Evolutionary conservation across 1,139 yeast species (phyloP).

Genomic region (Saccharomyces hybrid): DNA sequence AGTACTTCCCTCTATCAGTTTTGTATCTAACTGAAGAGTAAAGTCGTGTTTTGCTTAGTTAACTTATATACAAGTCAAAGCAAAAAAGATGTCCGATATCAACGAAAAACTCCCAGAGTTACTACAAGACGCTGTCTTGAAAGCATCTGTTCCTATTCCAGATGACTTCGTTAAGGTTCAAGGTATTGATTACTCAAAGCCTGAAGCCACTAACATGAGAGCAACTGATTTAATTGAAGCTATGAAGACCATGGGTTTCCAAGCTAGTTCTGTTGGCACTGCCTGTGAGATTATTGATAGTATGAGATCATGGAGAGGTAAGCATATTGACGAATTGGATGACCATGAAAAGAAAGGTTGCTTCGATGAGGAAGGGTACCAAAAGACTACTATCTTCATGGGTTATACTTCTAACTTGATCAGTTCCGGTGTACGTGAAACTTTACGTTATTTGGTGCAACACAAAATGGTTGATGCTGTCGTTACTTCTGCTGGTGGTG

Average conservation of each 20-base stretch:
- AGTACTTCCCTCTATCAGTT: background rate
- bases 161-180: slow-evolving; percentile 65
- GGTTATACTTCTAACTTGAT: slow-evolving; percentile 97
- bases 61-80: background rate
- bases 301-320: slow-evolving; percentile 91
- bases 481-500: slow-evolving; percentile 95
- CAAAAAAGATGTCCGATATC: slow-evolving; percentile 8
- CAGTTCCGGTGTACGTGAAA: slow-evolving; percentile 88
- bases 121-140: slow-evolving; percentile 83
- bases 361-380: slow-evolving; percentile 73
- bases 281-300: slow-evolving; percentile 88
- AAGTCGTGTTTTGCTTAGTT: background rate
- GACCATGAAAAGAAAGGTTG: slow-evolving; percentile 67
- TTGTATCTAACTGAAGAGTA: background rate
- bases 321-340: slow-evolving; percentile 51
- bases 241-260: slow-evolving; percentile 97
- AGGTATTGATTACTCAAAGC: slow-evolving; percentile 83
- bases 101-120: slow-evolving; percentile 46
- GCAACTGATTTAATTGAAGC: slow-evolving; percentile 72
- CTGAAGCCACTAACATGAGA: slow-evolving; percentile 57
- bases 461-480: slow-evolving; percentile 91
- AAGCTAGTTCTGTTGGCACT: slow-evolving; percentile 74
- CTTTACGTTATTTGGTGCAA: slow-evolving; percentile 80
- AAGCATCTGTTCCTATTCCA: slow-evolving; percentile 80
- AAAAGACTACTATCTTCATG: slow-evolving; percentile 81